Percentiles rank a stretch among this genome's conserved stretches.
These are phyloP conservation scores for Ormosia emarginata DNA, from an alignment of 306 rosid genomes.

Conservation along the genomic window DNA sequence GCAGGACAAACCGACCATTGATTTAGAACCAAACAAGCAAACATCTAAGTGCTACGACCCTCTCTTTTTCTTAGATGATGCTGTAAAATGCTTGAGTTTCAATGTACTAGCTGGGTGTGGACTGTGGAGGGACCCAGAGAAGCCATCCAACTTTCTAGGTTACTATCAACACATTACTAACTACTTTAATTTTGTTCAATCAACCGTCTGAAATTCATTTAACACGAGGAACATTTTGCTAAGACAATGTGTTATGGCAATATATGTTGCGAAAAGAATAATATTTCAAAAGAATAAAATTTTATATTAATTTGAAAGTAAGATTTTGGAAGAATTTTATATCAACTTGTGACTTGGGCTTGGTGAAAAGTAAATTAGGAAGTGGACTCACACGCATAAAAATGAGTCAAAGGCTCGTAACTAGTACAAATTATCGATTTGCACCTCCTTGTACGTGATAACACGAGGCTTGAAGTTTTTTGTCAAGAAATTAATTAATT, in stretches of 20 bases:
- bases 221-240: neutral
- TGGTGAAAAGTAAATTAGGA: too few relatives aligned
- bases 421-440: too few relatives aligned
- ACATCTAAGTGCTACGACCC: neutral
- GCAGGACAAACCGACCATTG: constrained; percentile 16
- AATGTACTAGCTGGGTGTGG: neutral
- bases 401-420: too few relatives aligned
- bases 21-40: neutral
- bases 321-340: too few relatives aligned
- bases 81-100: neutral
- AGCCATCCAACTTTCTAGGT: neutral
- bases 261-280: too few relatives aligned
- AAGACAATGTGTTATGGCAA: neutral
- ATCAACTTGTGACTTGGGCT: too few relatives aligned
- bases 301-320: too few relatives aligned
- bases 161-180: neutral
- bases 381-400: too few relatives aligned
- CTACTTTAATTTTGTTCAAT: neutral
- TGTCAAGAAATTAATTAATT: too few relatives aligned
- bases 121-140: neutral
- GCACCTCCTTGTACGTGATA: too few relatives aligned
- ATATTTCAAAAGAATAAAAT: too few relatives aligned
- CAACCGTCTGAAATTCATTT: neutral
- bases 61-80: neutral
- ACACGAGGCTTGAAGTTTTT: too few relatives aligned